Conservation (phyloP, 257 asterid species). For the Echites panduratus region DNA sequence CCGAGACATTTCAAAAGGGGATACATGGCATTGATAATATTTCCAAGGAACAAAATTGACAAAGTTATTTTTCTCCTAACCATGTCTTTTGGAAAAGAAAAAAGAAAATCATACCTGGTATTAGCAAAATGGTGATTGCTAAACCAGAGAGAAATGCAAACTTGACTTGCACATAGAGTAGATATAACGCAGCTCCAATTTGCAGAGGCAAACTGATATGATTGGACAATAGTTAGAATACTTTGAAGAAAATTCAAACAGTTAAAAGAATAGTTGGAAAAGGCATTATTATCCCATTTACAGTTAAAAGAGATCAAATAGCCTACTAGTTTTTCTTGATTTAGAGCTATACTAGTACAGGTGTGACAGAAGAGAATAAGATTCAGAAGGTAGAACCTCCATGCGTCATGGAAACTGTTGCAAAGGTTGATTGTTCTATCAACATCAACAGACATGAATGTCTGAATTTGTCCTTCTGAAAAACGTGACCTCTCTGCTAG, state of each 20-base stretch:
- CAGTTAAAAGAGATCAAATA: background rate
- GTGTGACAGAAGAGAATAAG: background rate
- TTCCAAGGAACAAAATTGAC: background rate
- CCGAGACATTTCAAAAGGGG: too few relatives aligned
- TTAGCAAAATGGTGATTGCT: conserved; percentile 75
- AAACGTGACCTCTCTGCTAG: conserved; percentile 88
- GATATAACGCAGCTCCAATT: conserved; percentile 85
- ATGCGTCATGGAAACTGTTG: conserved; percentile 90
- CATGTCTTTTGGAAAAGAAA: background rate
- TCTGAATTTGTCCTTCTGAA: conserved; percentile 97
- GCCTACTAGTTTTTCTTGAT: background rate
- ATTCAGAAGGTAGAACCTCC: conserved; percentile 56
- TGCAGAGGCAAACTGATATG: conserved; percentile 89
- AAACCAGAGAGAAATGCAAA: conserved; percentile 90
- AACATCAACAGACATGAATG: conserved; percentile 98
- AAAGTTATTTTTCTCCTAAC: background rate
- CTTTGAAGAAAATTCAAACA: too few relatives aligned
- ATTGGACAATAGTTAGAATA: conserved; percentile 20
- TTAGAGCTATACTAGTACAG: background rate
- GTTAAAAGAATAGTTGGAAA: too few relatives aligned
- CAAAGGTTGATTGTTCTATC: conserved; percentile 80
- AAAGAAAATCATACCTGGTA: conserved; percentile 59
- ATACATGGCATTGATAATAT: too few relatives aligned
- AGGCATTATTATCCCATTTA: background rate
- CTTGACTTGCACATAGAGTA: conserved; percentile 81